Base-by-base conservation (phyloP, 495 filamentous ascomycete genomes). In the Penicillium atrosanguineum region DNA sequence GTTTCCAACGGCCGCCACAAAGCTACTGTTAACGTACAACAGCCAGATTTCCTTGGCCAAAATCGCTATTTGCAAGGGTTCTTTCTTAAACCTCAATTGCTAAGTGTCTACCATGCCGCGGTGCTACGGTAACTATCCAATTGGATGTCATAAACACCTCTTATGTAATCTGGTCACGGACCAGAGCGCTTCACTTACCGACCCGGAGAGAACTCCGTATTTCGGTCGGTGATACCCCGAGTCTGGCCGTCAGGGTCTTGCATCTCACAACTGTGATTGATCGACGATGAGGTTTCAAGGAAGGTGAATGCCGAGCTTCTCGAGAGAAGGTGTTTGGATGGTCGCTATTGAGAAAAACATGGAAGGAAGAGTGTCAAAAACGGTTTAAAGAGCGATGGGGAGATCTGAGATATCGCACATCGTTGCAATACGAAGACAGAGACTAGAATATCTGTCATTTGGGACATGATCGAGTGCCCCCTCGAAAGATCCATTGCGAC, bases 121-220 rank as follows among this genome's bases (percentile, higher is more conserved):
- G 23, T 23, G 23, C 23, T 2, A 23, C 23, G 23, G 23, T 2
- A n/a, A n/a, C n/a, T n/a, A 23, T 23, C 5, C 2, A 23, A 23
- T 2, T 2, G 23, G 23, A 23, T 23, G 23, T 5, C 23, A 25
- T 12, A 1, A 20, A 20, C 37, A 28, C 19, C 2, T 7, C 18
- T 50, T 50, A 41, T 36, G 23, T 50, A 50, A 50, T 39, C 36
- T 7, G 18, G 40, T 8, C 4, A 11, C 21, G 21, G 14, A 37
- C 9, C n/a, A 12, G 34, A 37, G 11, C 9, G 7, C 3, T 37
- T 9, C 9, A 37, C 3, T 37, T 9, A n/a, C 3, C 2, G 3
- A n/a, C 42, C 16, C 57, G 57, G 60, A 55, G 54, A 54, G 53
- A 65, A 57, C 38, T 52, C 57, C 56, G 60, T 7, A 28, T 31